Base-by-base conservation (phyloP, 306 rosid genomes). In the Betula pendula region DNA sequence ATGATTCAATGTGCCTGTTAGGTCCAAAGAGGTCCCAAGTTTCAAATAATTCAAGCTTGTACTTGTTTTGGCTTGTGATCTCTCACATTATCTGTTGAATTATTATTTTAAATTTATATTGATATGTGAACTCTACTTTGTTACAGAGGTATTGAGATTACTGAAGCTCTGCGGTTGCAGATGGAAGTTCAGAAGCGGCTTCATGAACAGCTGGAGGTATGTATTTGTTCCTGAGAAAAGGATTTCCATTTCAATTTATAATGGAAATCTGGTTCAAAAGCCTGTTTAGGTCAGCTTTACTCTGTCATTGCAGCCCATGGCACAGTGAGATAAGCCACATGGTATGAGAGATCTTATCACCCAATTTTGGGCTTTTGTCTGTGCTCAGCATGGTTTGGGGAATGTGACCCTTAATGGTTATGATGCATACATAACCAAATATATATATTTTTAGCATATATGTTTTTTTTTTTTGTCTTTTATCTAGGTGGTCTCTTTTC, bases 161-260 rank as follows among this genome's bases (percentile, higher is more conserved):
- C 99, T 50, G 99, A 96, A 83, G 99, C 99, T 80, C 89, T 96
- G 82, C 87, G 98, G 19, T n/a, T 96, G 89, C 98, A 96, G 88
- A 92, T 96, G 98, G 99, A 96, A 86, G 98, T 96, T 81, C 99
- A 96, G 88, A 96, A 96, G 86, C 89, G 87, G 79, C 84, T 96
- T 81, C 99, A 96, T 44, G 98, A 96, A 80, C 99, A 96, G 78
- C 99, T 96, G 66, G 99, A 96, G 96, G 99, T 96, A 72, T 80
- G 79, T 38, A 75, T 82, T 53, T 65, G 52, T 68, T 80, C 45
- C 49, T 63, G 77, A 8, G 45, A 65, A 55, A 59, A 25, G 56
- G 49, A 68, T 75, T 78, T 80, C 72, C 48, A n/a, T 72, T 59
- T 74, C 67, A 58, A 45, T 50, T 80, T 80, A 67, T 73, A 8